Evolutionary conservation across 768 basidiomycete species (phyloP), one percentile per base, ranked within the genome.

Genomic region (Gyrodon lividus): DNA sequence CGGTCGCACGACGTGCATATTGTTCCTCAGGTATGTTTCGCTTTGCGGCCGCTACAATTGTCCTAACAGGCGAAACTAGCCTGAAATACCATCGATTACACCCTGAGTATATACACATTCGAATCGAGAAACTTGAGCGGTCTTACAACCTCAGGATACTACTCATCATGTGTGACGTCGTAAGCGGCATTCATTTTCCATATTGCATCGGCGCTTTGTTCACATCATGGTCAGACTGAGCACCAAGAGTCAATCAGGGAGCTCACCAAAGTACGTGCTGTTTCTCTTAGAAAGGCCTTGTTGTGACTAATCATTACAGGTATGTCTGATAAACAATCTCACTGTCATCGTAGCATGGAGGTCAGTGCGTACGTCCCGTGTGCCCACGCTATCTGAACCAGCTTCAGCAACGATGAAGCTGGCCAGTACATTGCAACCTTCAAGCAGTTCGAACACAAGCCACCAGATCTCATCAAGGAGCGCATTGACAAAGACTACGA

Each of bases 1-100:
- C 16, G 97, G 97, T 19, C 78, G 86, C 19, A 98, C 95, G 23
- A 94, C 93, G 2, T 89, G 94, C 17, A 88, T 95, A 9, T 71
- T 99, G 20, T 99, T 88, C 66, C 79, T 99, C 48, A 96, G 93
- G 97, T 89, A 37, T 50, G 59, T 19, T 0, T 33, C 33, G 23
- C 41, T 20, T 23, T 5, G 10, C 40, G 13, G 28, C 13, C n/a
- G 14, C 42, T 2, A 6, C 14, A 16, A 23, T 6, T 19, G 34
- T 35, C 46, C 49, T 56, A 7, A 55, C 6, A 3, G 51, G 16
- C 19, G 8, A 8, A 28, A 17, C 2, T 54, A 98, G 97, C 65
- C 68, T 98, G 58, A 89, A 84, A 62, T 98, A 98, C 59, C 95
- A 98, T 62, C 88, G 95, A 45, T 80, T 99, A 13, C 97, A 98